These are phyloP conservation scores for Naumovozyma baii DNA, from an alignment of 805 yeast genomes.

Conservation along the genomic window DNA sequence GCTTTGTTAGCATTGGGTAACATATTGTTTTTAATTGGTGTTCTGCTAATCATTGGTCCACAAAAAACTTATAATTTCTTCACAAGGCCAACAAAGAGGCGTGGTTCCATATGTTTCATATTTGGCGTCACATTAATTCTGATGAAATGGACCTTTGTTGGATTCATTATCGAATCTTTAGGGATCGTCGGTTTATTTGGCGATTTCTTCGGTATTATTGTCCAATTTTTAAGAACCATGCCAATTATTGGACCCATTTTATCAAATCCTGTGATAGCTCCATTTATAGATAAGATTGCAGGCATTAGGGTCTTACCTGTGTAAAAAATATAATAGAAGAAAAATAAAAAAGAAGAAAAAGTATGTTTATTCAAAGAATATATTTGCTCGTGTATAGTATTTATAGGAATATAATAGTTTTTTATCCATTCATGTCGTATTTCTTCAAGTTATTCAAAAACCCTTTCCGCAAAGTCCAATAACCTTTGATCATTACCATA, in stretches of 20 bases:
- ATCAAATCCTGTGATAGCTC: conserved; percentile 75
- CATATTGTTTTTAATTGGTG: conserved; percentile 67
- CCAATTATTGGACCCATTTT: conserved; percentile 83
- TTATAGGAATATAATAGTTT: background rate
- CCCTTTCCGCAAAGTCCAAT: conserved; percentile 31
- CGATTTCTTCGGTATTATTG: conserved; percentile 83
- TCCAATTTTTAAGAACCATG: conserved; percentile 75
- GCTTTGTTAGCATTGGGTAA: conserved; percentile 87
- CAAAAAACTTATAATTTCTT: conserved; percentile 75
- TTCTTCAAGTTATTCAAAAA: background rate
- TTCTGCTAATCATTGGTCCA: conserved; percentile 78
- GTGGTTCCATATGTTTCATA: conserved; percentile 75
- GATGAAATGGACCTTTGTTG: conserved; percentile 66
- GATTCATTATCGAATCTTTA: conserved; percentile 73
- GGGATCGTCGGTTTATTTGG: conserved; percentile 91
- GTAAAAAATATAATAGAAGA: conserved; percentile 17
- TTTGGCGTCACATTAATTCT: conserved; percentile 71
- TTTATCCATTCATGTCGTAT: background rate
- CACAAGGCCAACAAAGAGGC: conserved; percentile 74
- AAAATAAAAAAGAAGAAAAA: conserved; percentile 1
- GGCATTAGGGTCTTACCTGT: conserved; percentile 63
- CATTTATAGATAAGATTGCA: conserved; percentile 53
- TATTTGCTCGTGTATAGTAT: conserved; percentile 1
- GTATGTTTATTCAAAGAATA: background rate
- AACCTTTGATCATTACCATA: conserved; percentile 69